phyloP scores from a whole-genome alignment of 805 yeast genomes.

The Ogataea haglerorum region DNA sequence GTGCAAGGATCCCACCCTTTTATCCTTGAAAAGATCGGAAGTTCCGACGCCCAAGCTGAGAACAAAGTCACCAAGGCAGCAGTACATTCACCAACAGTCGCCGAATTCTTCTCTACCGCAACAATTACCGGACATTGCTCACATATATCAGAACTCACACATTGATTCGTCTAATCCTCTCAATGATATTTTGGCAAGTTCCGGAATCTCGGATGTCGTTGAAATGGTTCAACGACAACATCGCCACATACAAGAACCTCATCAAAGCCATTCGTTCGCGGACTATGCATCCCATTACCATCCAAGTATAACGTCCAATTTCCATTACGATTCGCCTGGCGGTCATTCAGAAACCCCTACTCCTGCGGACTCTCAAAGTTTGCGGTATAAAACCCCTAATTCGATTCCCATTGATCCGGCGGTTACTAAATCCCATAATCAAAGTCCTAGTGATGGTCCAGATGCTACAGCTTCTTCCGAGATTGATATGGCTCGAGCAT shows the following conservation, averaged over 20 bases:
- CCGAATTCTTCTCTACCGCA: conserved; percentile 12
- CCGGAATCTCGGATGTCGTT: conserved; percentile 53
- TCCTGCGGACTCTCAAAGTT: conserved; percentile 41
- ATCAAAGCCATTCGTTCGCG: conserved; percentile 11
- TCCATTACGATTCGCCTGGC: conserved; percentile 7
- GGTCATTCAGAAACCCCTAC: conserved; percentile 56
- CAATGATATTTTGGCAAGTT: conserved; percentile 39
- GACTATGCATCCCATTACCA: conserved; percentile 14
- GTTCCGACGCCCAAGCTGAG: conserved; percentile 13
- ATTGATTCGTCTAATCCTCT: conserved; percentile 28
- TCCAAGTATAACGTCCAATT: conserved; percentile 6
- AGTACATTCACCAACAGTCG: conserved; percentile 2
- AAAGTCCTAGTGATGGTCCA: not conserved
- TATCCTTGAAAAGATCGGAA: conserved; percentile 18
- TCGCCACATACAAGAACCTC: conserved; percentile 12
- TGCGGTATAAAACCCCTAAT: conserved; percentile 1
- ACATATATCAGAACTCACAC: conserved; percentile 16
- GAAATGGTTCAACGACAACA: conserved; percentile 47
- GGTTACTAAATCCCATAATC: conserved; percentile 1
- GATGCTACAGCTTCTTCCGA: conserved; percentile 6
- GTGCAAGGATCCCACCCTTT: conserved; percentile 48
- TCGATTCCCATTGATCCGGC: conserved; percentile 10
- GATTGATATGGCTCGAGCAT: conserved; percentile 16
- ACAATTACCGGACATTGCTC: conserved; percentile 16
- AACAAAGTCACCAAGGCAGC: conserved; percentile 3